phyloP scores from a whole-genome alignment of 345 rosid genomes.

The Acer negundo region DNA sequence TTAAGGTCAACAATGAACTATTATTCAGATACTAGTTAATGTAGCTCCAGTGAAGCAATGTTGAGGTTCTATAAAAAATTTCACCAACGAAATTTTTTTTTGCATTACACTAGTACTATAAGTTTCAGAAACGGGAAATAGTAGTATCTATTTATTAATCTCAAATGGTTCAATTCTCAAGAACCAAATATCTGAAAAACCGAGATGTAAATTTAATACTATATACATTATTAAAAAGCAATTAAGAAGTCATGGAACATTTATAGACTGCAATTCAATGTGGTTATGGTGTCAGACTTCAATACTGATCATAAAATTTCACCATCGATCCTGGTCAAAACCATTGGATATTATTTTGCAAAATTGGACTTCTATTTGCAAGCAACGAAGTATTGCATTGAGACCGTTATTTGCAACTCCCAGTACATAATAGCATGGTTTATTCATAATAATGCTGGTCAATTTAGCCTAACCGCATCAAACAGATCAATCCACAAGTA shows the following conservation, averaged over 20 bases:
- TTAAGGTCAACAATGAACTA: conserved; percentile 29
- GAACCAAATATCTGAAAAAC: neutral
- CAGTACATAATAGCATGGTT: neutral
- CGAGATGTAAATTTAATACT: neutral
- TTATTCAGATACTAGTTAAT: neutral
- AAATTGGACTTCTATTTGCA: neutral
- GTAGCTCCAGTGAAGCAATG: neutral
- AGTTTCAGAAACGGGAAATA: neutral
- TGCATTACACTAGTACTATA: neutral
- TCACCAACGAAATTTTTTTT: neutral
- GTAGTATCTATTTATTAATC: neutral
- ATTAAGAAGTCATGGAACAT: neutral
- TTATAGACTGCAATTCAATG: neutral
- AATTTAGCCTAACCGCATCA: neutral
- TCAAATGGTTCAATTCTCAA: conserved; percentile 2
- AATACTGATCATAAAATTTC: neutral
- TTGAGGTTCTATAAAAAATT: neutral
- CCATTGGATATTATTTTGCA: neutral
- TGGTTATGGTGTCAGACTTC: neutral
- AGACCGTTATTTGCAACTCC: neutral
- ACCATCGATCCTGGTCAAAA: neutral
- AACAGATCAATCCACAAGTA: neutral
- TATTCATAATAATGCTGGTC: neutral
- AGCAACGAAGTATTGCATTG: neutral
- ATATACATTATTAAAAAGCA: neutral